These are phyloP conservation scores for Penstemon davidsonii DNA, from an alignment of 257 asterid genomes.

Conservation along the genomic window DNA sequence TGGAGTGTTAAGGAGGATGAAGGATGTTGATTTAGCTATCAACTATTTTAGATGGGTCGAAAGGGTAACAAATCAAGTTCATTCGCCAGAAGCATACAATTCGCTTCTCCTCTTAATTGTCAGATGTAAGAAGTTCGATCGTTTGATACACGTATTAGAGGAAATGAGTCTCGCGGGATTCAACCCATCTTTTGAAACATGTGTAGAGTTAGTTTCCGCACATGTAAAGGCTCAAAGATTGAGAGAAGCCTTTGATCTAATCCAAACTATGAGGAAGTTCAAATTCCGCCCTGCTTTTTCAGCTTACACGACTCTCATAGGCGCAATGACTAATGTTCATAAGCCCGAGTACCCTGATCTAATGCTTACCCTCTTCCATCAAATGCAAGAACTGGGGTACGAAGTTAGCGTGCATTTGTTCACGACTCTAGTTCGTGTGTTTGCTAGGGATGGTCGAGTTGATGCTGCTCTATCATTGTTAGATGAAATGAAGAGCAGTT, in stretches of 20 bases:
- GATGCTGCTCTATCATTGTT: conserved; percentile 84
- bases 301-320: conserved; percentile 89
- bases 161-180: conserved; percentile 90
- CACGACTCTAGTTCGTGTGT: conserved; percentile 74
- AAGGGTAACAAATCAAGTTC: conserved; percentile 49
- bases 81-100: conserved; percentile 70
- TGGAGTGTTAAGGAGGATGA: conserved; percentile 78
- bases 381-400: conserved; percentile 93
- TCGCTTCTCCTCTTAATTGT: conserved; percentile 71
- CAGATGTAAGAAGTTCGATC: conserved; percentile 54
- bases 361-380: conserved; percentile 78
- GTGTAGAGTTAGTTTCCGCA: conserved; percentile 60
- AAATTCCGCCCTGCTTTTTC: conserved; percentile 90
- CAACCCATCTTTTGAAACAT: conserved; percentile 57
- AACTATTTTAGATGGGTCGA: conserved; percentile 83
- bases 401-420: conserved; percentile 81
- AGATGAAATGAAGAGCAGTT: conserved; percentile 84
- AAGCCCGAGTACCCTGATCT: conserved; percentile 63
- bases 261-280: conserved; percentile 79
- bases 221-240: conserved; percentile 53
- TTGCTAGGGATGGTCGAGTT: conserved; percentile 83
- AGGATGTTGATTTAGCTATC: conserved; percentile 59
- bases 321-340: conserved; percentile 61
- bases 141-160: conserved; percentile 62
- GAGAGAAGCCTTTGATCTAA: conserved; percentile 64